Evolutionary conservation across 179 eudicot genomes (phyloP).

Genomic region (Carnegiea gigantea): DNA sequence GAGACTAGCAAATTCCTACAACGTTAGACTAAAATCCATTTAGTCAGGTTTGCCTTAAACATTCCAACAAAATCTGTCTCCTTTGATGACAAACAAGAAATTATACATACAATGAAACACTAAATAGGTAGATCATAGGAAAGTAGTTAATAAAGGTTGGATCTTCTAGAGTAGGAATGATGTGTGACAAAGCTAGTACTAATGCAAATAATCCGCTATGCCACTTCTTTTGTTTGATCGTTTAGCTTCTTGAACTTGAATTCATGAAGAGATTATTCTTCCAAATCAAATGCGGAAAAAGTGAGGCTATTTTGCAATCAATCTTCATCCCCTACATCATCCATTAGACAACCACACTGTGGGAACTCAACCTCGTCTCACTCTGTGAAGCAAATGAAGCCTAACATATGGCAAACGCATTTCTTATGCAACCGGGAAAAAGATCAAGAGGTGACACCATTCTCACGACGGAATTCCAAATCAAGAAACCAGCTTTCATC

Average conservation of each 20-base stretch:
- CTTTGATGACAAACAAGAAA: background rate
- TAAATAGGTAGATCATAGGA: background rate
- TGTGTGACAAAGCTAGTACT: no score
- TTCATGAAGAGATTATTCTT: background rate
- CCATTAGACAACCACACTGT: background rate
- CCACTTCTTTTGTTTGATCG: background rate
- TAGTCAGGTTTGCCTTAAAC: background rate
- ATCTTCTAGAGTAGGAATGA: no score
- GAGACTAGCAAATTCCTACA: no score
- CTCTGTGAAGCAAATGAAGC: background rate
- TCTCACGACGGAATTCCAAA: conserved; percentile 8
- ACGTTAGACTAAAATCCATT: no score
- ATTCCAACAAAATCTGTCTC: background rate
- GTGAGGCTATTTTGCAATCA: background rate
- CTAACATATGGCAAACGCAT: background rate
- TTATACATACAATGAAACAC: background rate
- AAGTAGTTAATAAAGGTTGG: background rate
- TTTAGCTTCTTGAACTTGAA: background rate
- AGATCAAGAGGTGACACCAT: background rate
- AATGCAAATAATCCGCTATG: background rate
- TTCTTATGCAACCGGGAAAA: background rate
- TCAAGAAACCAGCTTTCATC: conserved; percentile 17
- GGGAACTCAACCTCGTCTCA: background rate
- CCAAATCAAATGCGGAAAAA: background rate
- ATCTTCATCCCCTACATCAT: no score